Conservation (phyloP, 2,329 filamentous ascomycete genomes). For the Claviceps digitariae region DNA sequence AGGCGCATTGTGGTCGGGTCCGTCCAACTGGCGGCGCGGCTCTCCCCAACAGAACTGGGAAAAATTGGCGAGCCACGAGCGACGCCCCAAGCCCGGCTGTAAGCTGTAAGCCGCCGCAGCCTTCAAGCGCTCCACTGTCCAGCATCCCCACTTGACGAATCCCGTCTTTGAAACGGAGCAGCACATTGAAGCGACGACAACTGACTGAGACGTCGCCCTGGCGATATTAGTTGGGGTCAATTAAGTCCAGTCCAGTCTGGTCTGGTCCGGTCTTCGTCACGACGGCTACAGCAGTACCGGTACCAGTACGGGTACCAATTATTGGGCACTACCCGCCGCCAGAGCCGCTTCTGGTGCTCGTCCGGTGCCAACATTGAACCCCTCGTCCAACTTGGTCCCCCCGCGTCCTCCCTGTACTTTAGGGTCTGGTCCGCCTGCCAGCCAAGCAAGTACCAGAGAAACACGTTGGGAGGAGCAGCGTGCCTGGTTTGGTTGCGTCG, state of each 20-base stretch:
- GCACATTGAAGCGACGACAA: neutral
- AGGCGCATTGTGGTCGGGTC: neutral
- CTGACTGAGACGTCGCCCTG: neutral
- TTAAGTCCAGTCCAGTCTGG: neutral
- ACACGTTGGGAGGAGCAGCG: slow-evolving; percentile 2
- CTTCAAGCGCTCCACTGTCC: too few relatives aligned
- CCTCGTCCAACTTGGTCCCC: too few relatives aligned
- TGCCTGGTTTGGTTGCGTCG: neutral
- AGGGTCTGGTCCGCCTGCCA: too few relatives aligned
- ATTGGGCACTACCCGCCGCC: neutral
- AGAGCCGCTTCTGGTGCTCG: neutral
- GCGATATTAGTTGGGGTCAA: neutral
- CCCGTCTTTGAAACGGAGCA: neutral
- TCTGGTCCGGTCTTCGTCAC: too few relatives aligned
- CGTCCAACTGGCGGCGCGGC: slow-evolving; percentile 7
- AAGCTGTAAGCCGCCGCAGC: neutral
- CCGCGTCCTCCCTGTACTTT: too few relatives aligned
- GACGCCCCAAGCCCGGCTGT: slow-evolving; percentile 2
- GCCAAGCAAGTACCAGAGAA: neutral
- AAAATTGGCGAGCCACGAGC: slow-evolving; percentile 9
- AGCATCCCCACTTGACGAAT: neutral
- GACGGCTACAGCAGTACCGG: too few relatives aligned
- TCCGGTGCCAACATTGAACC: neutral
- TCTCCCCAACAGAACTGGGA: slow-evolving; percentile 31
- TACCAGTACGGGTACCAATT: too few relatives aligned